Percentiles rank a stretch among this genome's conserved stretches.
Conservation (phyloP, 2,329 filamentous ascomycete species). For the Monosporascus sp. region DNA sequence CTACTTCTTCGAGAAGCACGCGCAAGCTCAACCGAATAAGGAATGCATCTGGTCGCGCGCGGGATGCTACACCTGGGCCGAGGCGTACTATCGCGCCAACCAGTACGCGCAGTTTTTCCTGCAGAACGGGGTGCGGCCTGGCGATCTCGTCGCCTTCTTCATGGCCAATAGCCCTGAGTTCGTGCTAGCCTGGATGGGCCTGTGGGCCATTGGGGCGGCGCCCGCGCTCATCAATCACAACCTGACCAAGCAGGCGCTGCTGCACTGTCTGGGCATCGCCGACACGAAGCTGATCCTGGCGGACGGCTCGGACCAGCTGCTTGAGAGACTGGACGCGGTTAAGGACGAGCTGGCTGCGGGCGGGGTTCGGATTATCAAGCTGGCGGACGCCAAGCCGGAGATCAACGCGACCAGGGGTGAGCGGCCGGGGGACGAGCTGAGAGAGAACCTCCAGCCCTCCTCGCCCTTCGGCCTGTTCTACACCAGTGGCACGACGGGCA, state of each 20-base stretch:
- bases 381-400: constrained; percentile 44
- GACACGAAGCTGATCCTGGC: constrained; percentile 53
- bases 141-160: constrained; percentile 61
- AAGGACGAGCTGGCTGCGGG: constrained; percentile 42
- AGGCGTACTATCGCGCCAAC: constrained; percentile 50
- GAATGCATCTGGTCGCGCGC: constrained; percentile 64
- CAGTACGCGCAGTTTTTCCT: constrained; percentile 61
- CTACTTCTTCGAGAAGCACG: constrained; percentile 59
- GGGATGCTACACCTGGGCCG: constrained; percentile 53
- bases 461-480: constrained; percentile 65
- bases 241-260: constrained; percentile 55
- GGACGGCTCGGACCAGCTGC: constrained; percentile 50
- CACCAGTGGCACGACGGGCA: constrained; percentile 70
- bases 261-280: constrained; percentile 61
- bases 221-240: constrained; percentile 71
- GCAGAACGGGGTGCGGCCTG: constrained; percentile 50
- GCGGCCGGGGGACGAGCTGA: constrained; percentile 50
- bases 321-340: constrained; percentile 54
- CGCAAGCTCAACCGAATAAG: constrained; percentile 44
- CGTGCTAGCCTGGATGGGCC: constrained; percentile 58
- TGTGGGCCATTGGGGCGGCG: constrained; percentile 61
- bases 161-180: constrained; percentile 66
- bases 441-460: constrained; percentile 43
- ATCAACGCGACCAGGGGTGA: constrained; percentile 40
- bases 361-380: constrained; percentile 50